Conservation (phyloP, 2,329 filamentous ascomycete genomes). For the Pseudogymnoascus sp. region DNA sequence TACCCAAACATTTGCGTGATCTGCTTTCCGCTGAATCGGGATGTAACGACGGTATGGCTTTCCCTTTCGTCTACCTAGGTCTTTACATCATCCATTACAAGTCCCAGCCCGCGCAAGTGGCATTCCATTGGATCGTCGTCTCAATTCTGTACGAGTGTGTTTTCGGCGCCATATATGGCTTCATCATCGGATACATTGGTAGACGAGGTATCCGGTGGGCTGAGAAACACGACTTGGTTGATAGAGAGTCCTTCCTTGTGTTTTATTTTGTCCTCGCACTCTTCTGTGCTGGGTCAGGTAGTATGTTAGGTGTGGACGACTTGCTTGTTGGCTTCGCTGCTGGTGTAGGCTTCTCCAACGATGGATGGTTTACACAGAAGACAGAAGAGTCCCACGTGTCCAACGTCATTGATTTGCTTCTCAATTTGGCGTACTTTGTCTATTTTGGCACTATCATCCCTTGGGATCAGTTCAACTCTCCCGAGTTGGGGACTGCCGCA, state of each 20-base stretch:
- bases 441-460: constrained; percentile 96
- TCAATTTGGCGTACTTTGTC: constrained; percentile 97
- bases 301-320: constrained; percentile 85
- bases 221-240: constrained; percentile 77
- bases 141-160: constrained; percentile 94
- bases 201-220: constrained; percentile 84
- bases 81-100: constrained; percentile 83
- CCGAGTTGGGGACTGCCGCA: constrained; percentile 63
- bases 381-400: constrained; percentile 98
- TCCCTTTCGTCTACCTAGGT: constrained; percentile 90
- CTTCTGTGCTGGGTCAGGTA: constrained; percentile 90
- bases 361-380: constrained; percentile 97
- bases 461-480: constrained; percentile 82
- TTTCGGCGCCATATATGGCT: constrained; percentile 83
- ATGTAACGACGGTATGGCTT: constrained; percentile 99
- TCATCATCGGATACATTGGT: constrained; percentile 78
- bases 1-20: constrained; percentile 95
- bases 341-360: constrained; percentile 98
- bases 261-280: constrained; percentile 97
- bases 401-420: constrained; percentile 94
- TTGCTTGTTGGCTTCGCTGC: constrained; percentile 88
- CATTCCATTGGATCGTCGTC: constrained; percentile 79
- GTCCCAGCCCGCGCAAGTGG: constrained; percentile 57
- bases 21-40: constrained; percentile 92
- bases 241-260: constrained; percentile 93